Conservation (phyloP, 176 grass and related monocot genomes). For the Dactylis glomerata region DNA sequence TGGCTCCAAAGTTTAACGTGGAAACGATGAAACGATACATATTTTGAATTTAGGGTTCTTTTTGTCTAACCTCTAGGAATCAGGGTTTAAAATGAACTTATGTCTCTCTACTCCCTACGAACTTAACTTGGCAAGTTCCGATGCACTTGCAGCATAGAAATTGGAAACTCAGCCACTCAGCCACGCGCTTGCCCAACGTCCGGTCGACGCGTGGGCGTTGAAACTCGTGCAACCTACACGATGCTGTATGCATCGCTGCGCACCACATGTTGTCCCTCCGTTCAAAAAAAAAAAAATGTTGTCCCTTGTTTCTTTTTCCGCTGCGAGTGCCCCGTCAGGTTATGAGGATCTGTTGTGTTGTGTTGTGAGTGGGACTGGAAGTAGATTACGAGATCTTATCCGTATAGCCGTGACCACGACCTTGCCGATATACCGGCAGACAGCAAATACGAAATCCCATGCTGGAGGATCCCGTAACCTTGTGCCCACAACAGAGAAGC, state of each 20-base stretch:
- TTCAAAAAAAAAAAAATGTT: too few species aligned
- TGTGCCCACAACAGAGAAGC: too few species aligned
- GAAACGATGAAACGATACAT: too few species aligned
- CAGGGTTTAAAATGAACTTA: too few species aligned
- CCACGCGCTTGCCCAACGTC: neutral
- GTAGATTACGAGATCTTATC: slow-evolving; percentile 14
- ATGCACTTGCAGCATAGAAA: too few species aligned
- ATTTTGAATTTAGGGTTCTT: too few species aligned
- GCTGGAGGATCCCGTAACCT: neutral
- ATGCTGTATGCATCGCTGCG: neutral
- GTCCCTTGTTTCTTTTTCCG: neutral
- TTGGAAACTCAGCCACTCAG: too few species aligned
- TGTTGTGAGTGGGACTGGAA: neutral
- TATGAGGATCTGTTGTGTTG: neutral
- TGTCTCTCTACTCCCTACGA: too few species aligned
- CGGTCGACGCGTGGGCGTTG: neutral
- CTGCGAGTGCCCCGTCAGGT: neutral
- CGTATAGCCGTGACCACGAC: neutral
- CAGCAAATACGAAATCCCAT: neutral
- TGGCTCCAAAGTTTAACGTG: too few species aligned
- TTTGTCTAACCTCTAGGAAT: too few species aligned
- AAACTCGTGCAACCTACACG: neutral
- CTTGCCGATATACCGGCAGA: neutral
- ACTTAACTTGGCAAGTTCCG: too few species aligned
- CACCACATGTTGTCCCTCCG: neutral